Evolutionary conservation across 345 rosid genomes (phyloP), one percentile per base, ranked within the genome.

Genomic region (Adansonia digitata): DNA sequence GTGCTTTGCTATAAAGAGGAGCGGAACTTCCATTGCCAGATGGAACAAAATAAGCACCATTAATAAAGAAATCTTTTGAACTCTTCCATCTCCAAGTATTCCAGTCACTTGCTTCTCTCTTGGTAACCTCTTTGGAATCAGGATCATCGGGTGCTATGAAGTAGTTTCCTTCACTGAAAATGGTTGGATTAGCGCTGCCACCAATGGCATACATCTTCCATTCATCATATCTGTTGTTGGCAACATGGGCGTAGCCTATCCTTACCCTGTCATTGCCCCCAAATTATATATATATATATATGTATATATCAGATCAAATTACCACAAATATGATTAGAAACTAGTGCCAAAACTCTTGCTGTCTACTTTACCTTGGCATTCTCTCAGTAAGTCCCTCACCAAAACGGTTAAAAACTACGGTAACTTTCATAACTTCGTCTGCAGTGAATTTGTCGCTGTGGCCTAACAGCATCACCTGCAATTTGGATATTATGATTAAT

Each of bases 191-290:
- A 34, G 97, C 95, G 59, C 98, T 93, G 39, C 98, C 98, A 53
- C 98, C 98, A 37, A 94, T 89, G 52, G 97, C 96, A 81, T 93
- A 95, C 98, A 95, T 95, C 77, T 77, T 81, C 99, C 99, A 95
- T 73, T 90, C 88, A 60, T 91, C 93, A 65, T 95, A 95, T 35
- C 91, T 85, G 71, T 93, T 95, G 91, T 95, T 95, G 29, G 92
- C 98, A 71, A 91, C 98, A 80, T 95, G 99, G 76, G 96, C 92
- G 59, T 91, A 95, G 17, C 99, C 98, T 6, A 84, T n/a, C 75
- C 94, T 81, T 20, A 88, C 92, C 85, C 94, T 90, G 79, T n/a
- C 57, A 48, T 12, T 9, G 57, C 42, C 27, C 1, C 20, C 15
- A 5, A 45, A 9, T 45, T 31, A 24, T 31, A 31, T 31, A 31